phyloP scores from a whole-genome alignment of 192 early-diverging fungal genomes.

The Linnemannia elongata region DNA sequence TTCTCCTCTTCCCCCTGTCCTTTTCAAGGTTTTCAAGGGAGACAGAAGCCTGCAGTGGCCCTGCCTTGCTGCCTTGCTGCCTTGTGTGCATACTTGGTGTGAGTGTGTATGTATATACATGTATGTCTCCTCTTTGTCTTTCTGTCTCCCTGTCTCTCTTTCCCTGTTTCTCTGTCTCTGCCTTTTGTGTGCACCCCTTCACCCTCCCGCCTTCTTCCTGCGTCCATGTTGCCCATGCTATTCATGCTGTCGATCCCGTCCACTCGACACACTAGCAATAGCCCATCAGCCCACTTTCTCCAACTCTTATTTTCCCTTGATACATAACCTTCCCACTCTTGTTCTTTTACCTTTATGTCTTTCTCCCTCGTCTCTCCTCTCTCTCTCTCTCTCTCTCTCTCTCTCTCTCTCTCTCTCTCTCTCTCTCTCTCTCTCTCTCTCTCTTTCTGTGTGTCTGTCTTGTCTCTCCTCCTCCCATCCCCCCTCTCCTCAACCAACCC shows the following conservation, averaged over 20 bases:
- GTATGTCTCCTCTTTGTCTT: no score
- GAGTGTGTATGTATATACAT: neutral
- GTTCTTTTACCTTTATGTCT: neutral
- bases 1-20: neutral
- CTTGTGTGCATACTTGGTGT: neutral
- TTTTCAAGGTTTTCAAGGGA: no score
- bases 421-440: neutral
- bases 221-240: neutral
- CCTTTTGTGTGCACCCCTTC: neutral
- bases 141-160: neutral
- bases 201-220: neutral
- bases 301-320: neutral
- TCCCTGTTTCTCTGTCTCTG: neutral
- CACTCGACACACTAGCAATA: neutral
- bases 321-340: neutral
- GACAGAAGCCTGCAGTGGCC: neutral
- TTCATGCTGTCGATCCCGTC: neutral
- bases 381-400: neutral
- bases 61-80: neutral
- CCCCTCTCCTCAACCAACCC: neutral
- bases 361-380: neutral
- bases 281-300: constrained; percentile 1
- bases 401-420: neutral
- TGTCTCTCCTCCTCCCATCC: neutral
- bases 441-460: neutral